Conservation (phyloP, 805 yeast genomes). For the Candida fluviatilis region DNA sequence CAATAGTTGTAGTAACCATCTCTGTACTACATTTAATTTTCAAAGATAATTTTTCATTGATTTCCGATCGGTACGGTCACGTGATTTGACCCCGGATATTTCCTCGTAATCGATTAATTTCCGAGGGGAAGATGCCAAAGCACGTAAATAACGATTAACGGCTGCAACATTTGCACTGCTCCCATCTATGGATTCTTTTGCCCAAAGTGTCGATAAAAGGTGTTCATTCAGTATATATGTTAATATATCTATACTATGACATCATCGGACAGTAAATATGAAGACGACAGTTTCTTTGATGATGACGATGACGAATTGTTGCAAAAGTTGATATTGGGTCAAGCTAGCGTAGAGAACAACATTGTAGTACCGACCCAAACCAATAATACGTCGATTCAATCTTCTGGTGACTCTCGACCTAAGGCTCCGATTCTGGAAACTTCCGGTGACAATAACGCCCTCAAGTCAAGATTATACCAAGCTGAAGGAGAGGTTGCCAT, state of each 20-base stretch:
- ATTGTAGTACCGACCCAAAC: constrained; percentile 10
- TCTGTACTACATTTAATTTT: background rate
- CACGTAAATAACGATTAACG: no score
- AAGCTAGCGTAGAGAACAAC: constrained; percentile 10
- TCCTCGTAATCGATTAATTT: background rate
- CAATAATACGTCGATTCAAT: constrained; percentile 4
- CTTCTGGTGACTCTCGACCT: no score
- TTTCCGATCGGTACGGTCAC: background rate
- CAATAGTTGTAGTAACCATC: no score
- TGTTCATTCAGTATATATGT: no score
- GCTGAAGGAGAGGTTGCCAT: constrained; percentile 83
- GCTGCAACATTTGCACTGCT: constrained; percentile 2
- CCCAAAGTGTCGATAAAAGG: background rate
- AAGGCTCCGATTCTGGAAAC: background rate
- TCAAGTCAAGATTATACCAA: constrained; percentile 32
- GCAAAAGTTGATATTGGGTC: constrained; percentile 41
- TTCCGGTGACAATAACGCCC: constrained; percentile 7
- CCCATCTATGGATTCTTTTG: background rate
- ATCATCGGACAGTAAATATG: constrained; percentile 10
- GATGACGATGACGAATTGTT: constrained; percentile 43
- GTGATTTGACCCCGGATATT: background rate
- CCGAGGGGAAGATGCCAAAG: no score
- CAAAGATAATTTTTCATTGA: background rate
- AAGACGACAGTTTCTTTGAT: constrained; percentile 27
- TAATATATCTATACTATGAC: constrained; percentile 8